These are phyloP conservation scores for Sclerotiophoma versabilis DNA, from an alignment of 2,329 filamentous ascomycete genomes.

Conservation along the genomic window DNA sequence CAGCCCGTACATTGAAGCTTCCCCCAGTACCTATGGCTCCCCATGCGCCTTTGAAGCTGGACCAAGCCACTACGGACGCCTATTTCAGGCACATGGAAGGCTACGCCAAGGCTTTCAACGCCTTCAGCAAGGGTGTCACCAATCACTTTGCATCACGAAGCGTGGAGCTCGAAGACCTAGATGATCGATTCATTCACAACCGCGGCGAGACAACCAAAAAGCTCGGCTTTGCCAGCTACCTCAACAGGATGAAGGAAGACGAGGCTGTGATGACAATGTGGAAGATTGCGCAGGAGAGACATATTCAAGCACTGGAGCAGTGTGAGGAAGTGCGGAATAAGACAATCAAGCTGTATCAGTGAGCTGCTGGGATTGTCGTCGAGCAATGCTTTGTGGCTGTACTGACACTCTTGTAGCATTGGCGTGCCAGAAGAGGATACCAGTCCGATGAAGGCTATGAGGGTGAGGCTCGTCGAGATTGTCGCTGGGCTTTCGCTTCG, in stretches of 20 bases:
- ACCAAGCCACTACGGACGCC: slow-evolving; percentile 56
- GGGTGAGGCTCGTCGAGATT: slow-evolving; percentile 8
- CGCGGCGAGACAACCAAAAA: slow-evolving; percentile 57
- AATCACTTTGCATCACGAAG: slow-evolving; percentile 63
- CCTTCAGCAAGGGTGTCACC: slow-evolving; percentile 63
- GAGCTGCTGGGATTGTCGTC: neutral
- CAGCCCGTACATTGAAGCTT: slow-evolving; percentile 53
- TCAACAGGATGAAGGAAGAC: slow-evolving; percentile 69
- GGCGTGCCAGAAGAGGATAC: neutral
- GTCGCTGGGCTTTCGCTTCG: slow-evolving; percentile 10
- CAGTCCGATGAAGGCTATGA: slow-evolving; percentile 14
- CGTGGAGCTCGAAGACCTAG: slow-evolving; percentile 53
- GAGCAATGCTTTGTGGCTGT: neutral
- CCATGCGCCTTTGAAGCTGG: slow-evolving; percentile 51
- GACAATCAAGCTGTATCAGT: slow-evolving; percentile 38
- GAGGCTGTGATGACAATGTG: slow-evolving; percentile 68
- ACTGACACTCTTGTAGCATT: slow-evolving; percentile 5
- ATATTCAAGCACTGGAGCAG: slow-evolving; percentile 61
- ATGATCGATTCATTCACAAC: slow-evolving; percentile 58
- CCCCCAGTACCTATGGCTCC: slow-evolving; percentile 62
- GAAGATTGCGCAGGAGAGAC: slow-evolving; percentile 65
- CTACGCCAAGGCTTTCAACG: slow-evolving; percentile 65
- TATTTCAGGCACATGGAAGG: slow-evolving; percentile 62
- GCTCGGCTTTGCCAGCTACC: slow-evolving; percentile 65
- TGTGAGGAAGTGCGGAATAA: slow-evolving; percentile 44